phyloP scores from a whole-genome alignment of 2,329 filamentous ascomycete species.

The Cladosporium sp. region DNA sequence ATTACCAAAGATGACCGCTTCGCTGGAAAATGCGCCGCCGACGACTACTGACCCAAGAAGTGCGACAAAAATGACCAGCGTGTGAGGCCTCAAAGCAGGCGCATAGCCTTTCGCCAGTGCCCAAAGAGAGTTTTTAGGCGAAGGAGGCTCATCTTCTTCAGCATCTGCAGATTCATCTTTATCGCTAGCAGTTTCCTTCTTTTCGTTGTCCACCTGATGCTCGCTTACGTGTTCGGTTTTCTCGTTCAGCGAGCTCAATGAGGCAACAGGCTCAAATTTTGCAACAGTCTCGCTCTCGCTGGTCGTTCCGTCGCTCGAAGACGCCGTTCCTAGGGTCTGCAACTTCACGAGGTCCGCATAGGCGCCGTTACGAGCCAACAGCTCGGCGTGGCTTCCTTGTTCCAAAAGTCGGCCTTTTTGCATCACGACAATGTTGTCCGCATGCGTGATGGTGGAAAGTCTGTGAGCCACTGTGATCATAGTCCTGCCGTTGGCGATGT shows the following conservation, averaged over 20 bases:
- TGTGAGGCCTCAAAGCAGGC: conserved; percentile 40
- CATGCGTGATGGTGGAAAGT: conserved; percentile 34
- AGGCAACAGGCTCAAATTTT: background rate
- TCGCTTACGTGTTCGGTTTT: background rate
- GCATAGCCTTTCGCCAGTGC: conserved; percentile 29
- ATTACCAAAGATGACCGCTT: conserved; percentile 53
- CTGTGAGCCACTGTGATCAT: conserved; percentile 41
- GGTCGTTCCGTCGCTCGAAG: conserved; percentile 12
- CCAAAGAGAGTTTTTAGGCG: conserved; percentile 26
- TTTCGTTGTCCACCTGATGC: background rate
- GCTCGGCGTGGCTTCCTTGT: conserved; percentile 42
- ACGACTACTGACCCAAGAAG: conserved; percentile 35
- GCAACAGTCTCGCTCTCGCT: background rate
- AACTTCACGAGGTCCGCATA: conserved; percentile 47
- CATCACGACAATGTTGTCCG: conserved; percentile 40
- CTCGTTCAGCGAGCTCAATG: background rate
- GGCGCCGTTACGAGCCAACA: conserved; percentile 32
- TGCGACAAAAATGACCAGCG: conserved; percentile 41
- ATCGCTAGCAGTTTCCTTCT: background rate
- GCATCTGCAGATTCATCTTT: conserved; percentile 1
- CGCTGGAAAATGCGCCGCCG: conserved; percentile 48
- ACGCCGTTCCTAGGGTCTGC: conserved; percentile 30
- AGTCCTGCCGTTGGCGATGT: conserved; percentile 28
- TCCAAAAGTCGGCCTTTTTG: conserved; percentile 46
- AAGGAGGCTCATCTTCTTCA: conserved; percentile 15